A percentile compares a stretch with the other conserved stretches of the same genome.
Conservation (phyloP, 345 rosid species). For the Citrus maxima region DNA sequence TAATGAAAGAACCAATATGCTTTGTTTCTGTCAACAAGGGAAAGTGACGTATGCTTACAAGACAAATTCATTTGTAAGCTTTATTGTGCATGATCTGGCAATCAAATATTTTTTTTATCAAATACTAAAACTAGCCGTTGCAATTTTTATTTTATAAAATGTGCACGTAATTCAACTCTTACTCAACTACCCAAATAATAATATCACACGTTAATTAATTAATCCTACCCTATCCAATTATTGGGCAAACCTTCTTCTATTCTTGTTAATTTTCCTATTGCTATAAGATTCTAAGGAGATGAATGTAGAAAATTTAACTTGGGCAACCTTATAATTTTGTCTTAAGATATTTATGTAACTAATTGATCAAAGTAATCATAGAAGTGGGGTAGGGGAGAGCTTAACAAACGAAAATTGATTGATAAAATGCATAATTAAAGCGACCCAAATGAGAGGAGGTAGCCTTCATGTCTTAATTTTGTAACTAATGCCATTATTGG, state of each 20-base stretch:
- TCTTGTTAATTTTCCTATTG: background rate
- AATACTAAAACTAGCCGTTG: background rate
- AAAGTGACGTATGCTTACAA: background rate
- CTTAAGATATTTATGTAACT: background rate
- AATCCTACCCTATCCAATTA: background rate
- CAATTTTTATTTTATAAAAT: background rate
- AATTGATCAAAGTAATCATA: background rate
- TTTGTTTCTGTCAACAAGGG: background rate
- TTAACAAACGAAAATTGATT: background rate
- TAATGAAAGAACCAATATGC: background rate
- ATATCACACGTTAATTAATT: background rate
- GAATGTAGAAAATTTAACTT: no score
- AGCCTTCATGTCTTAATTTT: constrained; percentile 7
- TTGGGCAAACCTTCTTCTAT: background rate
- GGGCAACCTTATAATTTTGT: background rate
- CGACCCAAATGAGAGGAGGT: constrained; percentile 5
- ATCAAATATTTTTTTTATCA: background rate
- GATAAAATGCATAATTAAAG: constrained; percentile 5
- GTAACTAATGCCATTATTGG: constrained; percentile 16
- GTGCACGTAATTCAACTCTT: background rate
- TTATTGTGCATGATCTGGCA: background rate
- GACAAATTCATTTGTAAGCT: background rate
- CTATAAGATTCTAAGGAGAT: background rate
- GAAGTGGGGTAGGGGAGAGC: background rate
- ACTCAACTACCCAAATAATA: background rate